Conservation (phyloP, 352 stramenopile species). For the Phytophthora cryptogea region DNA sequence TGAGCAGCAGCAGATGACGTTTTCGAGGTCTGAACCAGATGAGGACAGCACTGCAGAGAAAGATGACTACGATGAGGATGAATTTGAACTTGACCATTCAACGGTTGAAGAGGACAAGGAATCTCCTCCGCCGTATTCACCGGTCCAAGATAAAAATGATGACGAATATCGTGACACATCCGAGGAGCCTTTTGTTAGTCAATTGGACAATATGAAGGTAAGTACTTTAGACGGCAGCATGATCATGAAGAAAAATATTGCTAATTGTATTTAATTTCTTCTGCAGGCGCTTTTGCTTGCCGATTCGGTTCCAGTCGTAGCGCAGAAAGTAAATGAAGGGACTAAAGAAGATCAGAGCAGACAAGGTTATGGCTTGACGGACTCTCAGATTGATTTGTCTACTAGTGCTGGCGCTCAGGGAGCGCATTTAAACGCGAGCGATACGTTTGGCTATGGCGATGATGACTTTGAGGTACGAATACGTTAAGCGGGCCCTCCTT, state of each 20-base stretch:
- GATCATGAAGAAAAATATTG: background rate
- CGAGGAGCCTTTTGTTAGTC: constrained; percentile 32
- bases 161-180: background rate
- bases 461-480: constrained; percentile 68
- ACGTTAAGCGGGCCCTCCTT: background rate
- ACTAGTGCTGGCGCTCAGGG: background rate
- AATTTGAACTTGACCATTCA: constrained; percentile 68
- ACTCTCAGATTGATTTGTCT: constrained; percentile 11
- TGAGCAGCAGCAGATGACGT: constrained; percentile 30
- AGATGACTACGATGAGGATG: constrained; percentile 62
- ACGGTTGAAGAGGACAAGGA: constrained; percentile 23
- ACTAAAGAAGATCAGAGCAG: background rate
- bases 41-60: constrained; percentile 32
- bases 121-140: constrained; percentile 4
- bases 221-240: background rate
- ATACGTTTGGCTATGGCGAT: constrained; percentile 74
- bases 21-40: constrained; percentile 25
- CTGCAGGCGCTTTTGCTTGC: constrained; percentile 11
- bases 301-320: constrained; percentile 1
- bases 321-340: constrained; percentile 3
- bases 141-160: background rate
- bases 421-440: constrained; percentile 20
- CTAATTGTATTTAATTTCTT: background rate
- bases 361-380: constrained; percentile 8
- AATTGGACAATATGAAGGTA: constrained; percentile 52